A percentile compares a stretch with the other conserved stretches of the same genome.
phyloP scores from a whole-genome alignment of 2,329 filamentous ascomycete genomes.

The Epicoccum nigrum region DNA sequence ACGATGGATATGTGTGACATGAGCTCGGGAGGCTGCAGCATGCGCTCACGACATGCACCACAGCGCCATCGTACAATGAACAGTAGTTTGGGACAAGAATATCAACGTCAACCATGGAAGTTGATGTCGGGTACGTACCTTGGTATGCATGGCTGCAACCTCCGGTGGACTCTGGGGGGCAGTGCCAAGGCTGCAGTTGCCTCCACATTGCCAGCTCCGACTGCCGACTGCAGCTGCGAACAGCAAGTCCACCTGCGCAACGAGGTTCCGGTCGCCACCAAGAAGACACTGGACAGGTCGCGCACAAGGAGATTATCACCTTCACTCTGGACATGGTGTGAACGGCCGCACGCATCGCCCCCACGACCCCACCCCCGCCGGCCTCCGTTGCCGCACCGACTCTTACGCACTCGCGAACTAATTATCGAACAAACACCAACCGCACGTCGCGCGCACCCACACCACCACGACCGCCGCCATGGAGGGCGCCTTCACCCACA shows the following conservation, averaged over 20 bases:
- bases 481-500: slow-evolving; percentile 88
- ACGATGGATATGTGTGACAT: not conserved
- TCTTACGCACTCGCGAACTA: slow-evolving; percentile 14
- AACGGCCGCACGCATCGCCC: slow-evolving; percentile 9
- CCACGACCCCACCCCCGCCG: slow-evolving; percentile 15
- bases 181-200: not conserved
- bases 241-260: slow-evolving; percentile 12
- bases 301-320: slow-evolving; percentile 17
- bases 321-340: slow-evolving; percentile 36
- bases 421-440: slow-evolving; percentile 16
- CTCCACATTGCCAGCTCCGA: slow-evolving; percentile 1
- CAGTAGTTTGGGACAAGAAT: too few species aligned
- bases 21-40: not conserved
- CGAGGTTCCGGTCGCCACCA: slow-evolving; percentile 29
- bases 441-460: slow-evolving; percentile 10
- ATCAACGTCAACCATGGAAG: too few species aligned
- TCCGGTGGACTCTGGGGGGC: slow-evolving; percentile 11
- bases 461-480: slow-evolving; percentile 54
- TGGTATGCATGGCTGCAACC: too few species aligned
- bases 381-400: slow-evolving; percentile 13
- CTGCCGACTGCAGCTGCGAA: slow-evolving; percentile 12
- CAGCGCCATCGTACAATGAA: too few species aligned
- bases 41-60: not conserved
- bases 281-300: slow-evolving; percentile 5
- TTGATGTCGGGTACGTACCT: not conserved